phyloP scores from a whole-genome alignment of 495 filamentous ascomycete species.

The Xylaria nigripes region DNA sequence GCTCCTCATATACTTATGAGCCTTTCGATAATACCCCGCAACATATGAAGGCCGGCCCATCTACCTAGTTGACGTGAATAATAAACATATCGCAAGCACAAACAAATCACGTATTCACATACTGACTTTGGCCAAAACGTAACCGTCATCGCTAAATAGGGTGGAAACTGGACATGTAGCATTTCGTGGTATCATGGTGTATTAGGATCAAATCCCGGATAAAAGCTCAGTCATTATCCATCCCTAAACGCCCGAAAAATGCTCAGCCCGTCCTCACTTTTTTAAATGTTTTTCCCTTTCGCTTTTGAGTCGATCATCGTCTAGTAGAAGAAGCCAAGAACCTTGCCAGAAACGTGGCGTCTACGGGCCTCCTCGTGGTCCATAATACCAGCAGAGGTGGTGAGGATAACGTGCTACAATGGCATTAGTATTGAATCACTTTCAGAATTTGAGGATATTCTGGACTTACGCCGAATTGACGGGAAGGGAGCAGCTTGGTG shows the following conservation, averaged over 20 bases:
- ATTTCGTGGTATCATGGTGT: conserved; percentile 26
- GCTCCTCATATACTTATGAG: no score
- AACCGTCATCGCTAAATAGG: background rate
- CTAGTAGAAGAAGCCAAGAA: conserved; percentile 96
- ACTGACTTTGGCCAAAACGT: conserved; percentile 1
- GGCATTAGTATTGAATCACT: background rate
- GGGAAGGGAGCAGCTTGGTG: conserved; percentile 91
- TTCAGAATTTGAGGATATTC: background rate
- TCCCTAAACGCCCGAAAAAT: conserved; percentile 27
- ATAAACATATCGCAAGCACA: background rate
- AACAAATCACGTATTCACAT: background rate
- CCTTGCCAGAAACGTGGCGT: conserved; percentile 96
- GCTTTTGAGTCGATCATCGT: conserved; percentile 20
- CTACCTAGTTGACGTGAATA: no score
- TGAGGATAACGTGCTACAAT: conserved; percentile 76
- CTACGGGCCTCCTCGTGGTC: conserved; percentile 98
- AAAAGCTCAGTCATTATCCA: conserved; percentile 15
- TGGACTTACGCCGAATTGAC: conserved; percentile 76
- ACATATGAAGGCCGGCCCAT: no score
- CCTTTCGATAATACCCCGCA: no score
- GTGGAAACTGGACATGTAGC: conserved; percentile 15
- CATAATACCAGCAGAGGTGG: conserved; percentile 98
- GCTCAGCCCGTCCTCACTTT: conserved; percentile 16
- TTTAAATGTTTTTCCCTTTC: conserved; percentile 13
- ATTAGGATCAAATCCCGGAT: conserved; percentile 18